Percentiles rank a stretch among this genome's conserved stretches.
phyloP scores from a whole-genome alignment of 176 grass and related monocot species.

The Tillandsia fasciculata region DNA sequence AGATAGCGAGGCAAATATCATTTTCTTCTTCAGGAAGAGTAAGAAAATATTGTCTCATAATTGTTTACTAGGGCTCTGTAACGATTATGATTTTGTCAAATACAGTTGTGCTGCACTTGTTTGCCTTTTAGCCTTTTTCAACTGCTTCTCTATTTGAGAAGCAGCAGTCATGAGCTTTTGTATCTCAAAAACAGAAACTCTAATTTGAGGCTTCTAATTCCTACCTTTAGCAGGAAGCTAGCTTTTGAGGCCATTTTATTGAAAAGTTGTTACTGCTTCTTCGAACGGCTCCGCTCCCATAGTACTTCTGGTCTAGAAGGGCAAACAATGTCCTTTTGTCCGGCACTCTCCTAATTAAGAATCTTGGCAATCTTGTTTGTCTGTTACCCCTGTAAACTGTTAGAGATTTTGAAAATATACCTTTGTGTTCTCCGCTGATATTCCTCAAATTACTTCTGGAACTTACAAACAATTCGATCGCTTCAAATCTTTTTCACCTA shows the following conservation, averaged over 20 bases:
- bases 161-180: background rate
- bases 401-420: too few relatives aligned
- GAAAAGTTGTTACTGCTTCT: too few relatives aligned
- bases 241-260: too few relatives aligned
- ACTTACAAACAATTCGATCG: conserved; percentile 5
- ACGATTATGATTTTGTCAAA: background rate
- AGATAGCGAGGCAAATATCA: background rate
- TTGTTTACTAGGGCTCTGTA: background rate
- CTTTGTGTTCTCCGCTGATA: background rate
- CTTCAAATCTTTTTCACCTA: background rate
- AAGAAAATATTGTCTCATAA: background rate
- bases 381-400: too few relatives aligned
- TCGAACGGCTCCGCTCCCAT: too few relatives aligned
- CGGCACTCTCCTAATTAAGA: too few relatives aligned
- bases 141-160: background rate
- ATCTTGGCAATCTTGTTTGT: too few relatives aligned
- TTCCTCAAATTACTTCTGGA: background rate
- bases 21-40: background rate
- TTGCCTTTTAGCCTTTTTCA: background rate
- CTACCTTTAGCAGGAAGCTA: too few relatives aligned
- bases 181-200: too few relatives aligned
- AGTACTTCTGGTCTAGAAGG: too few relatives aligned
- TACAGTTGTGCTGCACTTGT: background rate
- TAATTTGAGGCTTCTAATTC: too few relatives aligned
- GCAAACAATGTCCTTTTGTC: too few relatives aligned